These are phyloP conservation scores for Aureobasidium sp. DNA, from an alignment of 2,329 filamentous ascomycete genomes.

Conservation along the genomic window DNA sequence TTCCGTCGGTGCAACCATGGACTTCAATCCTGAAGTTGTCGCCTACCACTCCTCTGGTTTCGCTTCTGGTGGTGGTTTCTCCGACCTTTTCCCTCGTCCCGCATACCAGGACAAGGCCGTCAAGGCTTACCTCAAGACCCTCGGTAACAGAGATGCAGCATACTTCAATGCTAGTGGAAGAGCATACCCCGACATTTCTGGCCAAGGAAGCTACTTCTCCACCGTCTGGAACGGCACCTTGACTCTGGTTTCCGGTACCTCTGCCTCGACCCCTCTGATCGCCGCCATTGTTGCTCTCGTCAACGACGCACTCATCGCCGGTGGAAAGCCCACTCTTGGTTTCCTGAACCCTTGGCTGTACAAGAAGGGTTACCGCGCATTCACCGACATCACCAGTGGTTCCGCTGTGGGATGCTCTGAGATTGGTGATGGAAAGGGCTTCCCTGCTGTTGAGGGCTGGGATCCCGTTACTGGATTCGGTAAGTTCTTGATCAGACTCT, in stretches of 20 bases:
- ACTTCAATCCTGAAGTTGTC: constrained; percentile 37
- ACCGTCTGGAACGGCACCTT: constrained; percentile 31
- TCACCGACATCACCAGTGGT: constrained; percentile 39
- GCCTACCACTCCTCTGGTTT: constrained; percentile 46
- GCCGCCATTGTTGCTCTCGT: constrained; percentile 50
- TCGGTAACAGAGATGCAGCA: constrained; percentile 32
- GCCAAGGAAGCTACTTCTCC: constrained; percentile 43
- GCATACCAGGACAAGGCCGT: constrained; percentile 36
- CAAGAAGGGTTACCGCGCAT: constrained; percentile 33
- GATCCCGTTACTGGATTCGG: constrained; percentile 24
- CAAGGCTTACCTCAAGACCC: constrained; percentile 31
- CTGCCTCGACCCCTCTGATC: constrained; percentile 48
- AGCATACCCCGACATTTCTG: constrained; percentile 39
- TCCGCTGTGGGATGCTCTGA: constrained; percentile 25
- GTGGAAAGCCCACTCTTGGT: constrained; percentile 40
- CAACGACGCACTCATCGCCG: constrained; percentile 50
- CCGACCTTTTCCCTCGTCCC: constrained; percentile 36
- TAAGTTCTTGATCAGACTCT: not conserved
- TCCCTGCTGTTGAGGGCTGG: constrained; percentile 24
- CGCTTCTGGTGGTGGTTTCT: constrained; percentile 38
- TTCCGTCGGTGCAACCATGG: constrained; percentile 36
- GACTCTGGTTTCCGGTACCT: constrained; percentile 39
- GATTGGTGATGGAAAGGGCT: constrained; percentile 16
- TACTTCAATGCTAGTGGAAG: constrained; percentile 38
- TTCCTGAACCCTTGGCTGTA: constrained; percentile 50